A percentile compares a stretch with the other conserved stretches of the same genome.
These are phyloP conservation scores for Hypoxylon sp. DNA, from an alignment of 2,329 filamentous ascomycete genomes.

Conservation along the genomic window DNA sequence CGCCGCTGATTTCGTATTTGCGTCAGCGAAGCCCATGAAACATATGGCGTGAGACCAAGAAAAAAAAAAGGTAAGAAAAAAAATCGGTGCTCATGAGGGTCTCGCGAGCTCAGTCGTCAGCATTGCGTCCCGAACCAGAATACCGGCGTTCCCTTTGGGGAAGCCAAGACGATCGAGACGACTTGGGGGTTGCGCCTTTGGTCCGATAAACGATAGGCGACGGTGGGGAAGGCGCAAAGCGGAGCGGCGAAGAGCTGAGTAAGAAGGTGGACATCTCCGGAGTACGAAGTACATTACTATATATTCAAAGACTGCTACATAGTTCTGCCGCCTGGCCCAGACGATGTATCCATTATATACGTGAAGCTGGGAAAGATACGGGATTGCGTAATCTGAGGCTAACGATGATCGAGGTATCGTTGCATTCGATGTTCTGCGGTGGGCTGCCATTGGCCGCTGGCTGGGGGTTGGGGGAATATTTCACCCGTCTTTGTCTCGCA, in stretches of 20 bases:
- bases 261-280: slow-evolving; percentile 28
- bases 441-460: neutral
- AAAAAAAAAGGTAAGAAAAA: too few species aligned
- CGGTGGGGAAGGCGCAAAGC: slow-evolving; percentile 8
- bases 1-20: neutral
- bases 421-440: slow-evolving; percentile 3
- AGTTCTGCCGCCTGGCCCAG: neutral
- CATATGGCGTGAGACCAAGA: neutral
- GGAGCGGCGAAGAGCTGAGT: slow-evolving; percentile 32
- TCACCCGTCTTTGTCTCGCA: slow-evolving; percentile 30
- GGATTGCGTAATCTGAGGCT: slow-evolving; percentile 34
- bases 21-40: neutral
- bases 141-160: slow-evolving; percentile 17
- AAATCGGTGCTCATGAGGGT: neutral
- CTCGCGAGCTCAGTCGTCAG: slow-evolving; percentile 23
- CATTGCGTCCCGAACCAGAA: slow-evolving; percentile 20
- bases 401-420: slow-evolving; percentile 23
- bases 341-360: neutral
- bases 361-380: slow-evolving; percentile 9
- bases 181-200: slow-evolving; percentile 16
- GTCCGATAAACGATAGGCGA: slow-evolving; percentile 19
- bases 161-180: slow-evolving; percentile 5
- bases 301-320: too few species aligned
- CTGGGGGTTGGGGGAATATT: slow-evolving; percentile 20
- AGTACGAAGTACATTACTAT: too few species aligned